Evolutionary conservation across 441 rosid genomes (phyloP).

Genomic region (Geranium incanum): DNA sequence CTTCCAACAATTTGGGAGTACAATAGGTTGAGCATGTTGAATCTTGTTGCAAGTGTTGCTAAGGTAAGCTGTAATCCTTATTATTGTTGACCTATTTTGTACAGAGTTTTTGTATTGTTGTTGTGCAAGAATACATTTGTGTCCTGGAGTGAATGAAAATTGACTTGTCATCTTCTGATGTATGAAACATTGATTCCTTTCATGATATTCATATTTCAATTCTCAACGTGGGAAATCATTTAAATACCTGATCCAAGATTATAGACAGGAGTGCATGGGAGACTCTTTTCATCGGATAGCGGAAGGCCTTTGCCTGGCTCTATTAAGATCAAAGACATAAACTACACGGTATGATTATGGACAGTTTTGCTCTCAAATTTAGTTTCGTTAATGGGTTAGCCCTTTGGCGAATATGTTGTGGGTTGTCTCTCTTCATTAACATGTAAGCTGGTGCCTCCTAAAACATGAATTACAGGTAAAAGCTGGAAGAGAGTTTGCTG

Average conservation of each 20-base stretch:
- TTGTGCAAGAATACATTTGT: neutral
- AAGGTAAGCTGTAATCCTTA: constrained; percentile 40
- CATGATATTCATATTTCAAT: neutral
- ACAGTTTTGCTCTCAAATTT: neutral
- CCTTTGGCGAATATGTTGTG: neutral
- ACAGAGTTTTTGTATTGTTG: neutral
- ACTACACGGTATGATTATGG: constrained; percentile 45
- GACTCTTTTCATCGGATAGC: constrained; percentile 67
- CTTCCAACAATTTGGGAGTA: constrained; percentile 80
- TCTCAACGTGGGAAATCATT: constrained; percentile 10
- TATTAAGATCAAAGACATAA: constrained; percentile 57
- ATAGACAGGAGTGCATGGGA: constrained; percentile 88
- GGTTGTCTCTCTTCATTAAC: neutral
- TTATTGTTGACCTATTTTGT: neutral
- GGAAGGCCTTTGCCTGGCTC: constrained; percentile 75
- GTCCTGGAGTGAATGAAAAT: neutral
- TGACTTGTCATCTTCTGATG: neutral
- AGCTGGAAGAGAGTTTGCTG: constrained; percentile 54
- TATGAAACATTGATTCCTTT: neutral
- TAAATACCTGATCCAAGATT: constrained; percentile 7
- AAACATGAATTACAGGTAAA: constrained; percentile 39
- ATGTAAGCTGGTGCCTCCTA: constrained; percentile 9
- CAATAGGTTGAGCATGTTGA: constrained; percentile 85
- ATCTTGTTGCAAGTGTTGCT: constrained; percentile 71
- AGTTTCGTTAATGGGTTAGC: neutral